Conservation (phyloP, 495 filamentous ascomycete genomes). For the Podospora pseudoanserina region DNA sequence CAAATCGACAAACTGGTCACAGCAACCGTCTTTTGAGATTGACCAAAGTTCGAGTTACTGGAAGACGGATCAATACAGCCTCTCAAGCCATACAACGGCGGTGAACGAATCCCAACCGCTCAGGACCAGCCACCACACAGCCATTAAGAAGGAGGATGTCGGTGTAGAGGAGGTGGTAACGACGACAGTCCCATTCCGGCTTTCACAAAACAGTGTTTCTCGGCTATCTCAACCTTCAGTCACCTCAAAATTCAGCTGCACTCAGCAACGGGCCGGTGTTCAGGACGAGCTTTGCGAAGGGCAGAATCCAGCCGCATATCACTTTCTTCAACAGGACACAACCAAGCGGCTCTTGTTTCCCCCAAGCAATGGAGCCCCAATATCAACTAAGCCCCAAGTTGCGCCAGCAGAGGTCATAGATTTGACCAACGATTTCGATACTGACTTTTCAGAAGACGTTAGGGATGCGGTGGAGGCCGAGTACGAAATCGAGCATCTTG, state of each 20-base stretch:
- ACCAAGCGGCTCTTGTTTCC: neutral
- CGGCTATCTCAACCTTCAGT: neutral
- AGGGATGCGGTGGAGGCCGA: neutral
- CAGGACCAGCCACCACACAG: neutral
- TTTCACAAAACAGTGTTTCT: neutral
- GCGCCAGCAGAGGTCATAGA: neutral
- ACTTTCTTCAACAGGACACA: too few species aligned
- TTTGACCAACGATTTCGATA: neutral
- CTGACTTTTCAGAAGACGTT: neutral
- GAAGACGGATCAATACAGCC: neutral
- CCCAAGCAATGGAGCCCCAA: neutral
- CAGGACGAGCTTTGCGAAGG: neutral
- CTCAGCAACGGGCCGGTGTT: neutral
- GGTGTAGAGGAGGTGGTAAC: neutral
- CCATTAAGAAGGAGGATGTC: neutral
- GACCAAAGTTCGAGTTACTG: neutral
- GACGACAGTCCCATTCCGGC: neutral
- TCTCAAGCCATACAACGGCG: neutral
- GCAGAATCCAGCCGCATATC: too few species aligned
- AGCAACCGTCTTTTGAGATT: neutral
- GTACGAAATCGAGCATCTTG: neutral
- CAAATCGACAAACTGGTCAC: neutral
- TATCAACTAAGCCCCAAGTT: neutral
- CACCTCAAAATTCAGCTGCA: neutral
- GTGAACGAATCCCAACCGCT: neutral